Evolutionary conservation across 2,329 filamentous ascomycete genomes (phyloP).

Genomic region (Neonectria sp.): DNA sequence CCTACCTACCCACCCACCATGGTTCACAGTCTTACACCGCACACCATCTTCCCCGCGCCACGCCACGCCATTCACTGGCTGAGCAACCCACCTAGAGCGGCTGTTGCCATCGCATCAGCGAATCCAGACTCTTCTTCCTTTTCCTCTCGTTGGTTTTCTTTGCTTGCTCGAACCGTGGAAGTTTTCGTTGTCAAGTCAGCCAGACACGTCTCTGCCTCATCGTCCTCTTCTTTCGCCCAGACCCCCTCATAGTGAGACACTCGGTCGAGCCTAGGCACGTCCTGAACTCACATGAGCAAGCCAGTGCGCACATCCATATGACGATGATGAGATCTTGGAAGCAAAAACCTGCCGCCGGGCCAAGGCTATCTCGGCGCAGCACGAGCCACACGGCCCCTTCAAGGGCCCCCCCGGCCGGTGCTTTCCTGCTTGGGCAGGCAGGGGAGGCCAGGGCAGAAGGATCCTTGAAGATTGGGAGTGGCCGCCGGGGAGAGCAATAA

Average conservation of each 20-base stretch:
- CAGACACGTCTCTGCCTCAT: background rate
- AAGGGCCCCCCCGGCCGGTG: background rate
- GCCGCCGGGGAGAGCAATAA: too few relatives aligned
- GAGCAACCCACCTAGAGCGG: slow-evolving; percentile 13
- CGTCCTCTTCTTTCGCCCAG: slow-evolving; percentile 3
- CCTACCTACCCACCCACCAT: background rate
- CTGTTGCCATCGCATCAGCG: background rate
- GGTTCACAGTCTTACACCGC: slow-evolving; percentile 5
- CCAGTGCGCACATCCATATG: background rate
- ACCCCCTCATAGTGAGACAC: slow-evolving; percentile 15
- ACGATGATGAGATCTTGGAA: slow-evolving; percentile 7
- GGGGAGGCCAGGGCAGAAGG: background rate
- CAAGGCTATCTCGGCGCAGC: slow-evolving; percentile 9
- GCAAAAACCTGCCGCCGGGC: background rate
- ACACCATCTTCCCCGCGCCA: slow-evolving; percentile 20
- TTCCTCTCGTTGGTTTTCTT: background rate
- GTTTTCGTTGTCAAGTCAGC: background rate
- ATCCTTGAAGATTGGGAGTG: background rate
- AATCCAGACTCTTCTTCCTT: background rate
- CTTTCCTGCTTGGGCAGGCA: slow-evolving; percentile 11
- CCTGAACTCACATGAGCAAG: slow-evolving; percentile 19
- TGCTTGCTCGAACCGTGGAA: background rate
- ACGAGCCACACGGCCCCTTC: slow-evolving; percentile 1
- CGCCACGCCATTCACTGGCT: slow-evolving; percentile 16
- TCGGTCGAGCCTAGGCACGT: slow-evolving; percentile 7